Base-by-base conservation (phyloP, 2,329 filamentous ascomycete genomes). In the Trichoderma afroharzianum region DNA sequence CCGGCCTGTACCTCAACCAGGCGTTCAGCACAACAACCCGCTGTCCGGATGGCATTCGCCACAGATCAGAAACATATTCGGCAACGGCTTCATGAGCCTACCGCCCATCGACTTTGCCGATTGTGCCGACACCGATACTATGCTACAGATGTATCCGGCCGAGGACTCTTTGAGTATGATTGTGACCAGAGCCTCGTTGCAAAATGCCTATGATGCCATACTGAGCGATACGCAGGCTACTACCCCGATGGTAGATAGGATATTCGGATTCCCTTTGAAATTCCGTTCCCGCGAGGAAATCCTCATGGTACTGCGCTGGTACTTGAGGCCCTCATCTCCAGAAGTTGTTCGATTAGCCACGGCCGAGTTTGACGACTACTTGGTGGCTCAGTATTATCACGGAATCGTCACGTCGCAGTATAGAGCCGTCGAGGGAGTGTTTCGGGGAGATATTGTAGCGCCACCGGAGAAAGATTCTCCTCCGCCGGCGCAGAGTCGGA, bases 281-380 rank as follows among this genome's bases (percentile, higher is more conserved):
- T 68, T 59, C 57, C 64, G 64, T 21, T 47, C 64, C 18, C 64
- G 64, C 11, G 55, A 68, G 18, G 64, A 68, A n/a, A 68, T 68
- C 1, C 55, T 68, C 26, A 68, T 68, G 64, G 53, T 58, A 4
- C 9, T 68, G 8, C 64, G 64, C 12, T 68, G 64, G 64, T 68
- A 68, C 32, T 55, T 68, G 18, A 43, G 64, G n/a, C 64, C 64
- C 4, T n/a, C 32, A 6, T 39, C 64, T 0, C 33, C 53, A 18
- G 64, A 68, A 6, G 21, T 68, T 36, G 36, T 33, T 39, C 55
- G 53, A 32, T 47, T 68, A 36, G 64, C 64, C 18, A 57, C 64
- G 33, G 64, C 66, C 57, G 57, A 68, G 28, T 68, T 68, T 24
- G 66, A 68, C 18, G 66, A 68, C 21, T 68, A 68, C n/a, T 6